A percentile compares a stretch with the other conserved stretches of the same genome.
Conservation (phyloP, 768 basidiomycete genomes). For the Tulasnella sp. region DNA sequence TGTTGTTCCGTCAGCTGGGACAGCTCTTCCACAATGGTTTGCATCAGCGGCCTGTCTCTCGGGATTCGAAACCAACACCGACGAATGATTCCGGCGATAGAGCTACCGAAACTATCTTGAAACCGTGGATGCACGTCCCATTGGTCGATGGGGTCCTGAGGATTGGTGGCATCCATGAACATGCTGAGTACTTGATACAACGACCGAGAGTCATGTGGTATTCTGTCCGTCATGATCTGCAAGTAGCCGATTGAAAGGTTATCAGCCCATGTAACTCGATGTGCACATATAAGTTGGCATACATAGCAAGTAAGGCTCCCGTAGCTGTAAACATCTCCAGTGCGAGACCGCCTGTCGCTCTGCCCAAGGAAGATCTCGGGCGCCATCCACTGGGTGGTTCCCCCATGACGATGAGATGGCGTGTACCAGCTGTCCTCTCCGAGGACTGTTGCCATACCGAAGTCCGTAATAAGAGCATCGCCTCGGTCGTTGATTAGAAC, state of each 20-base stretch:
- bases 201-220: not conserved
- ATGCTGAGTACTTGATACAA: no score
- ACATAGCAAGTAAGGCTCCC: not conserved
- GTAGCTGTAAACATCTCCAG: not conserved
- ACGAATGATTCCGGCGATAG: no score
- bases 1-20: no score
- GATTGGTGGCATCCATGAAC: no score
- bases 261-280: not conserved
- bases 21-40: no score
- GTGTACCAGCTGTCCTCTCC: not conserved
- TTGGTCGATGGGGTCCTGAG: no score
- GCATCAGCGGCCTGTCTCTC: no score
- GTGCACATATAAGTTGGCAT: not conserved
- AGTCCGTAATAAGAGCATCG: not conserved
- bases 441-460: not conserved
- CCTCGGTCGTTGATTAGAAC: not conserved
- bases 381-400: not conserved
- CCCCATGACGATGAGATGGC: not conserved
- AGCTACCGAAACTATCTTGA: no score
- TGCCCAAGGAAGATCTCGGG: not conserved
- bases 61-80: no score
- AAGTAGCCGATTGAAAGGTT: not conserved
- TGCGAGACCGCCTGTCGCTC: not conserved
- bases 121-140: no score
- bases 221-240: not conserved